A percentile compares a stretch with the other conserved stretches of the same genome.
Conservation (phyloP, 768 basidiomycete genomes). For the Calocera cornea region DNA sequence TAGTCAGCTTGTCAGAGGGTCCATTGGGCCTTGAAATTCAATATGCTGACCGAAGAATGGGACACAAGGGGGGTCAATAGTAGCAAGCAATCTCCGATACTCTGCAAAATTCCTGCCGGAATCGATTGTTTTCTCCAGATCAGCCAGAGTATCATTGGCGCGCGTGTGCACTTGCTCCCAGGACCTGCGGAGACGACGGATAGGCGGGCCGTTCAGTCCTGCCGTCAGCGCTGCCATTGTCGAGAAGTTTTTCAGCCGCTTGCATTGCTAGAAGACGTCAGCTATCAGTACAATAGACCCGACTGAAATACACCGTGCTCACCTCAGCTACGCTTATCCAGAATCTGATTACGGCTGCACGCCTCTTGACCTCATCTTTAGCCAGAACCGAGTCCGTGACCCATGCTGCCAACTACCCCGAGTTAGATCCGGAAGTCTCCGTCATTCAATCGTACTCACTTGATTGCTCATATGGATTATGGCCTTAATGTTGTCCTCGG, state of each 20-base stretch:
- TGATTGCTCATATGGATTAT: slow-evolving; percentile 83
- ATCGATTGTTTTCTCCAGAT: slow-evolving; percentile 81
- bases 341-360: slow-evolving; percentile 72
- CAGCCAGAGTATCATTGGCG: slow-evolving; percentile 54
- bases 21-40: neutral
- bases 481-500: slow-evolving; percentile 65
- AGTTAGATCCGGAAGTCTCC: neutral
- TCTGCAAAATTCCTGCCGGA: slow-evolving; percentile 89
- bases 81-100: slow-evolving; percentile 72
- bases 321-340: slow-evolving; percentile 88
- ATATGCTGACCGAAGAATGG: slow-evolving; percentile 77
- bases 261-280: slow-evolving; percentile 55
- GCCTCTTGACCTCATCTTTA: slow-evolving; percentile 68
- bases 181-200: slow-evolving; percentile 81
- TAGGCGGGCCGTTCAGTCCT: slow-evolving; percentile 84
- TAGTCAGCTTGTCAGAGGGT: neutral
- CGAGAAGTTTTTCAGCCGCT: slow-evolving; percentile 81
- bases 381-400: slow-evolving; percentile 69
- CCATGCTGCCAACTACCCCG: slow-evolving; percentile 73
- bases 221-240: slow-evolving; percentile 95
- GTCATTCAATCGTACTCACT: slow-evolving; percentile 29
- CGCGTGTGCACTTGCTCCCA: slow-evolving; percentile 79
- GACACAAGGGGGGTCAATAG: slow-evolving; percentile 81
- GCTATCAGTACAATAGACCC: no score
- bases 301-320: slow-evolving; percentile 27